Percentiles rank a stretch among this genome's conserved stretches.
phyloP scores from a whole-genome alignment of 2,329 filamentous ascomycete species.

The Diatrype stigma region DNA sequence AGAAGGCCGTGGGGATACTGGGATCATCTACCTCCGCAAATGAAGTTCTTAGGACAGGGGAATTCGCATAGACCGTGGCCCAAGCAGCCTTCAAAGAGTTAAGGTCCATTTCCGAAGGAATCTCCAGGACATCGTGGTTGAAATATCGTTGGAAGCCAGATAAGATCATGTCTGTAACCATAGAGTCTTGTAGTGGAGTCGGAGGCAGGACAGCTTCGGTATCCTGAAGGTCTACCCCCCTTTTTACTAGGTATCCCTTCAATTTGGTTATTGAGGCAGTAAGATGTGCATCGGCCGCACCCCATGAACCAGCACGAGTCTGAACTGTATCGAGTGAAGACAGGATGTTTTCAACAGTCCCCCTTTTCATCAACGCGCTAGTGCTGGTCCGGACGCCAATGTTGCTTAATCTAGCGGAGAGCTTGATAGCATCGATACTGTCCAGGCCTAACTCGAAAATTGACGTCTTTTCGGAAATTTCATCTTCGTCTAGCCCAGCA shows the following conservation, averaged over 20 bases:
- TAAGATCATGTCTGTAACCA: slow-evolving; percentile 76
- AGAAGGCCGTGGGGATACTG: slow-evolving; percentile 45
- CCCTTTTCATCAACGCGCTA: slow-evolving; percentile 71
- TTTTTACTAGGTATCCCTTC: slow-evolving; percentile 30
- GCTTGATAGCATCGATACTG: slow-evolving; percentile 86
- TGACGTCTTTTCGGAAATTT: slow-evolving; percentile 55
- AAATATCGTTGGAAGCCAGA: slow-evolving; percentile 76
- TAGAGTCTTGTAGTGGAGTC: slow-evolving; percentile 81
- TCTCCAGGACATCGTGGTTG: slow-evolving; percentile 72
- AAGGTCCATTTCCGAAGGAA: slow-evolving; percentile 53
- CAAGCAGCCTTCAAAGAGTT: slow-evolving; percentile 58
- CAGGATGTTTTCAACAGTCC: slow-evolving; percentile 62
- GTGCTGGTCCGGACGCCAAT: slow-evolving; percentile 58
- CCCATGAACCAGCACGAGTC: background rate
- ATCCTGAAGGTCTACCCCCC: slow-evolving; percentile 31
- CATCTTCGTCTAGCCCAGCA: slow-evolving; percentile 45
- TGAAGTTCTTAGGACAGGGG: slow-evolving; percentile 70
- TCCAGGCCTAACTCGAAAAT: slow-evolving; percentile 83
- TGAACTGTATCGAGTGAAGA: background rate
- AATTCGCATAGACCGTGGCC: slow-evolving; percentile 50
- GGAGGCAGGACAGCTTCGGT: slow-evolving; percentile 64
- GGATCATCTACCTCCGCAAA: slow-evolving; percentile 66
- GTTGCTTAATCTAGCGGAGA: slow-evolving; percentile 67
- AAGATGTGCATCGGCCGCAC: slow-evolving; percentile 3
- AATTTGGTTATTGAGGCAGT: slow-evolving; percentile 30